Base-by-base conservation (phyloP, 164 flowering plant genomes). In the Annona cherimola region DNA sequence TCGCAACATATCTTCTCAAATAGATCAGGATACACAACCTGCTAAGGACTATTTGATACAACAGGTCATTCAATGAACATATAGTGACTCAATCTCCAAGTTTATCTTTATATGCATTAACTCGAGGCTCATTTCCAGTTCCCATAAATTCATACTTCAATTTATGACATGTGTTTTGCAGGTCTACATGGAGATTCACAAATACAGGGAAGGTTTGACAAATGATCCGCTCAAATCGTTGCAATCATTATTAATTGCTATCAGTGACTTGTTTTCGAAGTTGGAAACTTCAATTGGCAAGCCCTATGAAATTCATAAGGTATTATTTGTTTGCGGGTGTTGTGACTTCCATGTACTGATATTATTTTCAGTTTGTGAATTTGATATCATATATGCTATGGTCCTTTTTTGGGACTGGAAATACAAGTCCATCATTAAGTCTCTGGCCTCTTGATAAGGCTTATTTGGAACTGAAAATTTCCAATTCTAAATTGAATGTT, bases 101-200 rank as follows among this genome's bases (percentile, higher is more conserved):
- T 61, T 16, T 61, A 6, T 61, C 20, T 18, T 0, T 20, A 60
- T 60, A 8, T 18, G 42, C 12, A 50, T 50, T 4, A 11, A 50
- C 14, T 11, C 57, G 14, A 50, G 14, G n/a, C n/a, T n/a, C n/a
- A n/a, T n/a, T 50, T 50, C 9, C 14, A 50, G 57, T 50, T 50
- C 57, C 14, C n/a, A 16, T 16, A 50, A 50, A 50, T n/a, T n/a
- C n/a, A n/a, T n/a, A n/a, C n/a, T 50, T 50, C 57, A 50, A 50
- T 50, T 50, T 8, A 50, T 50, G 14, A 50, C 16, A 8, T 2
- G 57, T 50, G 45, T 72, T 62, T 18, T 72, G 66, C 71, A 95
- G 99, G 80, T 91, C 69, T 91, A 91, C 69, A 66, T 82, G 73
- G 96, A 93, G 76, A 81, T 93, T 74, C 91, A 89, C 71, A 87